Evolutionary conservation across 371 early-diverging fungal species (phyloP).

Genomic region (Dentiscutata heterogama): DNA sequence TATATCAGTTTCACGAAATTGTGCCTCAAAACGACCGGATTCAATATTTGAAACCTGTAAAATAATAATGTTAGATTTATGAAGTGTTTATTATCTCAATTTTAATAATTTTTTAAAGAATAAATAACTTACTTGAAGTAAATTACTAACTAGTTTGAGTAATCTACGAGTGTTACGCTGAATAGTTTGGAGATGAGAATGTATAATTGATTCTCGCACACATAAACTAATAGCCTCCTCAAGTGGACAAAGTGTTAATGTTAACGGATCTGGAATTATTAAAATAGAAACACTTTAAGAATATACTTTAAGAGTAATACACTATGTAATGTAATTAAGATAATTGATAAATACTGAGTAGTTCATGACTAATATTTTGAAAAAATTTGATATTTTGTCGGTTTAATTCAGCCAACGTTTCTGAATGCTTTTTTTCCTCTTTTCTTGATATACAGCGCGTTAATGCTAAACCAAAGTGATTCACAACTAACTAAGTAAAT

Average conservation of each 20-base stretch:
- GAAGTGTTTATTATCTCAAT: no score
- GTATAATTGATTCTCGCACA: conserved; percentile 46
- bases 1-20: conserved; percentile 56
- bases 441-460: conserved; percentile 52
- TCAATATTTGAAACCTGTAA: conserved; percentile 45
- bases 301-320: background rate
- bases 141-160: conserved; percentile 60
- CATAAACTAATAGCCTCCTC: conserved; percentile 56
- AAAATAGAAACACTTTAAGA: background rate
- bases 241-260: conserved; percentile 60
- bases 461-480: conserved; percentile 50
- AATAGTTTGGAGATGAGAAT: conserved; percentile 51
- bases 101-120: no score
- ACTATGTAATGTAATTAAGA: no score
- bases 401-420: conserved; percentile 38
- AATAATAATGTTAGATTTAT: background rate
- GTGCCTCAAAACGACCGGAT: conserved; percentile 57
- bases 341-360: conserved; percentile 48
- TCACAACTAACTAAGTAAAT: conserved; percentile 31
- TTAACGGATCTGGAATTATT: conserved; percentile 54
- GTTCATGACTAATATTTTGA: conserved; percentile 55
- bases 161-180: conserved; percentile 59
- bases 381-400: conserved; percentile 56
- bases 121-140: conserved; percentile 50
- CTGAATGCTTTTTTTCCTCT: conserved; percentile 53